These are phyloP conservation scores for Leishmania major DNA, from an alignment of 208 protist species.

Conservation along the genomic window DNA sequence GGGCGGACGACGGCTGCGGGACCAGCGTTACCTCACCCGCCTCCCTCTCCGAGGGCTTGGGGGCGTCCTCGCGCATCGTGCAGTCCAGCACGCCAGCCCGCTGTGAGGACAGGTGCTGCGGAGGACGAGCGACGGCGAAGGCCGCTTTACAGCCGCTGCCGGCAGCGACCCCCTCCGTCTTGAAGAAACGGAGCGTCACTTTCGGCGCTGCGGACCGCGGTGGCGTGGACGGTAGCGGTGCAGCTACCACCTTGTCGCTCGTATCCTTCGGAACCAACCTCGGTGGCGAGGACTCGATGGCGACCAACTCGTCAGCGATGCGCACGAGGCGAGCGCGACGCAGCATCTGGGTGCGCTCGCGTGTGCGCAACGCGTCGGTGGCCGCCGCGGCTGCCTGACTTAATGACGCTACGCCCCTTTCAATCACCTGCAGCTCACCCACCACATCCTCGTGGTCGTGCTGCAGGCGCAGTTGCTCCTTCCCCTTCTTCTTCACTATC, in stretches of 20 bases:
- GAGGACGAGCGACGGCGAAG: not conserved
- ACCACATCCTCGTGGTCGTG: slow-evolving; percentile 54
- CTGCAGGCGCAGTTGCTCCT: slow-evolving; percentile 60
- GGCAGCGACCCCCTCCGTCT: slow-evolving; percentile 1
- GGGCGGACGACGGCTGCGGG: not conserved
- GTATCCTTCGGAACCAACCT: not conserved
- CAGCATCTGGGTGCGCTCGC: slow-evolving; percentile 52
- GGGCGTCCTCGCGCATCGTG: not conserved
- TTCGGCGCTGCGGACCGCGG: slow-evolving; percentile 4
- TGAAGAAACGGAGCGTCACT: slow-evolving; percentile 23
- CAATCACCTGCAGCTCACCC: slow-evolving; percentile 33
- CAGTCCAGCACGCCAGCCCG: not conserved
- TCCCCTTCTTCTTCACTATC: slow-evolving; percentile 48
- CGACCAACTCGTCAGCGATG: slow-evolving; percentile 35
- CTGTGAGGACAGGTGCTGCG: not conserved
- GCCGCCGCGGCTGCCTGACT: slow-evolving; percentile 20
- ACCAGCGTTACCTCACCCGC: slow-evolving; percentile 16
- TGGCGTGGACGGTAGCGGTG: not conserved
- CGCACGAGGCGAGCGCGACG: slow-evolving; percentile 38
- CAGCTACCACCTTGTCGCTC: not conserved
- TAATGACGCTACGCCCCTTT: slow-evolving; percentile 22
- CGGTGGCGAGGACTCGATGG: slow-evolving; percentile 7
- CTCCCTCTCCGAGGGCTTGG: not conserved
- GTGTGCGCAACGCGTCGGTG: slow-evolving; percentile 42
- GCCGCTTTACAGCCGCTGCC: slow-evolving; percentile 23